Evolutionary conservation across 768 basidiomycete species (phyloP), one percentile per base, ranked within the genome.

Genomic region (Boletellus ananiceps): DNA sequence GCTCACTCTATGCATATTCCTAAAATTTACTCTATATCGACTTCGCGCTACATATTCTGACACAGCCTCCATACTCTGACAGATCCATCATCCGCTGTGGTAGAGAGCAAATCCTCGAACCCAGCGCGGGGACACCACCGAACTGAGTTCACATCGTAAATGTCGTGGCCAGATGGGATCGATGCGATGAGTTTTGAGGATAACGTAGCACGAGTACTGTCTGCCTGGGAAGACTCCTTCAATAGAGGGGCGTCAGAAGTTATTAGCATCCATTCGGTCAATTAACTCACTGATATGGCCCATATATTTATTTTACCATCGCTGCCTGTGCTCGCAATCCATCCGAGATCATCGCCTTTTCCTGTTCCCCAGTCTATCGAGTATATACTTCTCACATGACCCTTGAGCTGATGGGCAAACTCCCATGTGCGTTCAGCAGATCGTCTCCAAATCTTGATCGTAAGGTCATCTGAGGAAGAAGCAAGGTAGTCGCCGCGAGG

Each of bases 251-350:
- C 38, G 4, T 56, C 36, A 47, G 52, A 34, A 35, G 19, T 42
- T 21, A 51, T 40, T 2, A 5, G 2, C 34, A 27, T 49, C 33
- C 16, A 8, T 21, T 33, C 2, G 14, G 40, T 13, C 25, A 7
- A 19, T 19, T 15, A 9, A 65, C 78, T 33, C 56, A 85, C 87
- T 52, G 69, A 70, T 29, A 97, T 68, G 52, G 88, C 82, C 86
- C 89, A 95, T 6, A 98, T 70, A 23, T 86, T 78, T 36, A 98
- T 77, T 39, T 70, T 72, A 1, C 94, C 96, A 63, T 99, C 96
- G 0, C 91, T 82, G 0, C 92, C 92, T 2, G 81, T 82, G 47
- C 84, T 89, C 0, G 90, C 92, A 11, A 98, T 64, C 81, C 93
- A 86, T 0, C 95, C 95, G 4, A 93, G 66, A 40, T 66, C 64